phyloP scores from a whole-genome alignment of 1,139 yeast species.

The Kurtzmaniella quercitrusa region DNA sequence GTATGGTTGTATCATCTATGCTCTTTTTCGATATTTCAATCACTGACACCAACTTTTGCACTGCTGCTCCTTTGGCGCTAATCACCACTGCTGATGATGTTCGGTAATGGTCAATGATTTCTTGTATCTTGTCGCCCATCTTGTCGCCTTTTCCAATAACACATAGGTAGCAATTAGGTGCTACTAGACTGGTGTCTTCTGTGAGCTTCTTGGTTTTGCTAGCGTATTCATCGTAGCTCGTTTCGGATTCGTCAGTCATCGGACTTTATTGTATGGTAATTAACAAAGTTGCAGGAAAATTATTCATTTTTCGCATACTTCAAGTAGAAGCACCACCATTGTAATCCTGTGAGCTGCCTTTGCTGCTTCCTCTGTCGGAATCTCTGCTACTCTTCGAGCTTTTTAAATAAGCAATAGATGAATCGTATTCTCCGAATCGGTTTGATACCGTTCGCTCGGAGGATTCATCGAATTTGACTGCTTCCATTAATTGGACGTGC shows the following conservation, averaged over 20 bases:
- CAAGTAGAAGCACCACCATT: neutral
- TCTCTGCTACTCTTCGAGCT: constrained; percentile 17
- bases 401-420: constrained; percentile 16
- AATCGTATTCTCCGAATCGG: constrained; percentile 28
- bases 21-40: constrained; percentile 23
- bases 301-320: too few species aligned
- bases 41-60: constrained; percentile 23
- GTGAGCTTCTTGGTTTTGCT: neutral
- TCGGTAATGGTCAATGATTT: constrained; percentile 11
- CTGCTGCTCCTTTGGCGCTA: constrained; percentile 15
- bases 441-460: constrained; percentile 16
- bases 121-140: constrained; percentile 18
- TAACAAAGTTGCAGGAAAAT: neutral
- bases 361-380: constrained; percentile 11
- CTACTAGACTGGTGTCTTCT: neutral
- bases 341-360: constrained; percentile 5
- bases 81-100: constrained; percentile 10
- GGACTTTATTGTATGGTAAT: neutral
- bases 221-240: neutral
- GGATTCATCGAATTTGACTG: constrained; percentile 18
- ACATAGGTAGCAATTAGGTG: constrained; percentile 5
- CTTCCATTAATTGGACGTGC: constrained; percentile 20
- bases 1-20: constrained; percentile 3
- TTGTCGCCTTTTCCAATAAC: constrained; percentile 24
- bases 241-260: constrained; percentile 3